Percentiles rank a stretch among this genome's conserved stretches.
phyloP scores from a whole-genome alignment of 148 eudicot genomes.

The Tetragonia tetragonoides region DNA sequence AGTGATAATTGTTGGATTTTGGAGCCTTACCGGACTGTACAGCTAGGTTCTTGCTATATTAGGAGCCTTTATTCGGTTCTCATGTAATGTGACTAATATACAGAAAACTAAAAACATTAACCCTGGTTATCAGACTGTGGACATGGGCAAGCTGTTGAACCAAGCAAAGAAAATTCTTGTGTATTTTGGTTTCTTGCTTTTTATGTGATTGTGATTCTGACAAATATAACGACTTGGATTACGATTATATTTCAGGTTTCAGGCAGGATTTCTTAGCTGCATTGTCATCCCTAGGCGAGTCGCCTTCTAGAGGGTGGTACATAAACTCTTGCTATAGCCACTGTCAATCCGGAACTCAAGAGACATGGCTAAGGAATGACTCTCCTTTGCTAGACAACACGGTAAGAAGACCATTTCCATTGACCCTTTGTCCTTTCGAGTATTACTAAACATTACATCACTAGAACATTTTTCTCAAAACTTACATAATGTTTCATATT shows the following conservation, averaged over 20 bases:
- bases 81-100: no score
- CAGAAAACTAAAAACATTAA: no score
- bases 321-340: conserved; percentile 86
- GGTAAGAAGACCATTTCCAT: conserved; percentile 25
- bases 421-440: background rate
- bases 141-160: no score
- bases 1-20: background rate
- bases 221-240: background rate
- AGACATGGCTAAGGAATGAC: conserved; percentile 68
- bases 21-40: no score
- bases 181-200: background rate
- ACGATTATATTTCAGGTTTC: conserved; percentile 40
- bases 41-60: no score
- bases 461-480: background rate
- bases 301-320: conserved; percentile 57
- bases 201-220: background rate
- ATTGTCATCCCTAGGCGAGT: conserved; percentile 45
- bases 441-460: background rate
- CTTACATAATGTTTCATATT: background rate
- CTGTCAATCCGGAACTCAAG: conserved; percentile 87
- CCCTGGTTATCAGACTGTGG: no score
- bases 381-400: conserved; percentile 59
- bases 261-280: conserved; percentile 60
- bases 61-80: no score
- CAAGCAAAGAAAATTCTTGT: no score